Conservation (phyloP, 106 monocot genomes). For the Dioscorea dumetorum region DNA sequence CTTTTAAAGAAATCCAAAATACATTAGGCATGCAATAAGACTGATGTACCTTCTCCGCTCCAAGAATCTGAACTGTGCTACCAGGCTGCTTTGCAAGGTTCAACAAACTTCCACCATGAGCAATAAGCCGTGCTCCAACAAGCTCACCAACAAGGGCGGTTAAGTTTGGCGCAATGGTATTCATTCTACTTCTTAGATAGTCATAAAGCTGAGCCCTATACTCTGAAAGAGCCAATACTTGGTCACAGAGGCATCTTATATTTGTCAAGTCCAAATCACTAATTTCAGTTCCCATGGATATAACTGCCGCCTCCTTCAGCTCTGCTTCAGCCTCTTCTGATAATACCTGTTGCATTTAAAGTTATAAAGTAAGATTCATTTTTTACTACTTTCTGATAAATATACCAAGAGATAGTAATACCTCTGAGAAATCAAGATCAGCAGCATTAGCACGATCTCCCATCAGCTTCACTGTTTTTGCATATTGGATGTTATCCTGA, state of each 20-base stretch:
- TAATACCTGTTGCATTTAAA: constrained; percentile 33
- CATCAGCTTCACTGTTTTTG: constrained; percentile 84
- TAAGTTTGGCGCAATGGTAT: constrained; percentile 86
- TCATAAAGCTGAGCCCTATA: constrained; percentile 82
- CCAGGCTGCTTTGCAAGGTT: constrained; percentile 91
- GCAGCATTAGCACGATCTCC: constrained; percentile 78
- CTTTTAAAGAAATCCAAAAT: too few relatives aligned
- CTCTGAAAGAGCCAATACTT: constrained; percentile 84
- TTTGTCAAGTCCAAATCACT: constrained; percentile 66
- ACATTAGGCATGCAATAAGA: neutral
- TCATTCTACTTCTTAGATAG: constrained; percentile 83
- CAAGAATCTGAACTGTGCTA: constrained; percentile 94
- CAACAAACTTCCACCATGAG: constrained; percentile 89
- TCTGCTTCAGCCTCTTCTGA: constrained; percentile 73
- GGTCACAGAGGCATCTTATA: constrained; percentile 76
- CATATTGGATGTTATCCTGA: constrained; percentile 87
- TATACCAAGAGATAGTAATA: neutral
- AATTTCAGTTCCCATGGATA: constrained; percentile 98
- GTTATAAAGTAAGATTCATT: neutral
- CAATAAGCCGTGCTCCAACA: constrained; percentile 95
- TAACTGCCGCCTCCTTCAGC: constrained; percentile 69
- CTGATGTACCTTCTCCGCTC: constrained; percentile 85
- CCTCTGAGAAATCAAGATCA: constrained; percentile 90
- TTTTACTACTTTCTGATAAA: neutral
- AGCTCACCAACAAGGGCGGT: constrained; percentile 96